phyloP scores from a whole-genome alignment of 75 land plant genomes.

The Pinus tabuliformis region DNA sequence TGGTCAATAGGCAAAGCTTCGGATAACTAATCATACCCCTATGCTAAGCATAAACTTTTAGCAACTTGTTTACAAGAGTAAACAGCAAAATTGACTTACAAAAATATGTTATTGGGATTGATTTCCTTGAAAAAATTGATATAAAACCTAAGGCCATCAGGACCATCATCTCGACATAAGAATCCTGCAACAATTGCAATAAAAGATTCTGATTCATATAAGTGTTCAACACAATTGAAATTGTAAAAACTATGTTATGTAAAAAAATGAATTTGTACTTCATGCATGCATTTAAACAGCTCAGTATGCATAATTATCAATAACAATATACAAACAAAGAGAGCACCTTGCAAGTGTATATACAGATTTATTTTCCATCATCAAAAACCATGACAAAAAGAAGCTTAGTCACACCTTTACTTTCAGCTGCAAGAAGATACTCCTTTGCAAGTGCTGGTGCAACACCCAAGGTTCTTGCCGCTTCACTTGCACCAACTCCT shows the following conservation, averaged over 20 bases:
- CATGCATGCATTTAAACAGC: background rate
- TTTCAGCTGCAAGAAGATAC: slow-evolving; percentile 89
- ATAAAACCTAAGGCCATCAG: slow-evolving; percentile 93
- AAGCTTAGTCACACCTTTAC: slow-evolving; percentile 53
- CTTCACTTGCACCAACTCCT: slow-evolving; percentile 94
- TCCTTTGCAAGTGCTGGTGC: slow-evolving; percentile 99
- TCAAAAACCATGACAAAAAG: background rate
- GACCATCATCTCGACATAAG: slow-evolving; percentile 89
- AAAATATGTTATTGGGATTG: slow-evolving; percentile 27
- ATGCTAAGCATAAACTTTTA: too few species aligned
- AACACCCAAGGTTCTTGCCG: slow-evolving; percentile 85
- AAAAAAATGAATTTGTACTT: background rate
- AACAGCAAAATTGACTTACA: slow-evolving; percentile 17
- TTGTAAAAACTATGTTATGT: background rate
- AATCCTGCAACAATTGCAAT: slow-evolving; percentile 53
- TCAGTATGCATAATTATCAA: background rate
- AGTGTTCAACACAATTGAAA: background rate
- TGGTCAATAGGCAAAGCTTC: too few species aligned
- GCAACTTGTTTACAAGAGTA: too few species aligned
- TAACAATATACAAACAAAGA: background rate
- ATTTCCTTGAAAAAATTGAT: slow-evolving; percentile 76
- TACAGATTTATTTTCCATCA: background rate
- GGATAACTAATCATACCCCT: too few species aligned
- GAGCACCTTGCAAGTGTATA: background rate
- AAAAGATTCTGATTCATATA: background rate